These are phyloP conservation scores for Malassezia nana DNA, from an alignment of 1,284 basidiomycete species.

Conservation along the genomic window DNA sequence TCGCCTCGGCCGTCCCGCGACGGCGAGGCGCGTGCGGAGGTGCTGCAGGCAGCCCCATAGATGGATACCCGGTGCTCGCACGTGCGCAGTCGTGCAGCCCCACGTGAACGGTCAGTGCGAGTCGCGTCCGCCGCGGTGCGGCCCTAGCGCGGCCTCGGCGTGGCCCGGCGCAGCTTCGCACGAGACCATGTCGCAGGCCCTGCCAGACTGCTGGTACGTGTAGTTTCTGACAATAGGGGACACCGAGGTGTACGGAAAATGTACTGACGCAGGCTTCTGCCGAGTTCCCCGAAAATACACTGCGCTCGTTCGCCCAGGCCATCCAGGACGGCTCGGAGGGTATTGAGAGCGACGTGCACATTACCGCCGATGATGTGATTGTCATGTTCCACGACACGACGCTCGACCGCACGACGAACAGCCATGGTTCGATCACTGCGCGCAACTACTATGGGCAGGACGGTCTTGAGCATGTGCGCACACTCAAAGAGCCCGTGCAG, in stretches of 20 bases:
- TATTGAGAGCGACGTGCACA: slow-evolving; percentile 67
- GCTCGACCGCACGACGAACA: slow-evolving; percentile 55
- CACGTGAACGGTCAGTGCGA: slow-evolving; percentile 2
- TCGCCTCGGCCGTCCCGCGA: too few relatives aligned
- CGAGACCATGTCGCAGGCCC: neutral
- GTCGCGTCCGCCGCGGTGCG: too few relatives aligned
- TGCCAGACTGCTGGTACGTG: slow-evolving; percentile 18
- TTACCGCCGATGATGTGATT: slow-evolving; percentile 77
- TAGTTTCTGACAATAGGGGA: slow-evolving; percentile 19
- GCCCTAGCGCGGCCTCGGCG: too few relatives aligned
- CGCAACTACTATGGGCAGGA: slow-evolving; percentile 51
- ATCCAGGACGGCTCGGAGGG: slow-evolving; percentile 45
- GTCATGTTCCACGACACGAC: slow-evolving; percentile 90
- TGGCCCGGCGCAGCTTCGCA: neutral
- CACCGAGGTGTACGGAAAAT: slow-evolving; percentile 33
- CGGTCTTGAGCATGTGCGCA: slow-evolving; percentile 73
- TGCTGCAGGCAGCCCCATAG: neutral
- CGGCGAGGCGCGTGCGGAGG: neutral
- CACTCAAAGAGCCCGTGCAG: slow-evolving; percentile 63
- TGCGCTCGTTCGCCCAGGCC: slow-evolving; percentile 44
- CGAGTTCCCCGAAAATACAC: slow-evolving; percentile 47
- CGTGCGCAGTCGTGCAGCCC: neutral
- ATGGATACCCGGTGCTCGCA: neutral
- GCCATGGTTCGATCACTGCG: slow-evolving; percentile 53
- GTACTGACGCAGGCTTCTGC: slow-evolving; percentile 31